Evolutionary conservation across 371 early-diverging fungal species (phyloP).

Genomic region (Saksenaea oblongispora): DNA sequence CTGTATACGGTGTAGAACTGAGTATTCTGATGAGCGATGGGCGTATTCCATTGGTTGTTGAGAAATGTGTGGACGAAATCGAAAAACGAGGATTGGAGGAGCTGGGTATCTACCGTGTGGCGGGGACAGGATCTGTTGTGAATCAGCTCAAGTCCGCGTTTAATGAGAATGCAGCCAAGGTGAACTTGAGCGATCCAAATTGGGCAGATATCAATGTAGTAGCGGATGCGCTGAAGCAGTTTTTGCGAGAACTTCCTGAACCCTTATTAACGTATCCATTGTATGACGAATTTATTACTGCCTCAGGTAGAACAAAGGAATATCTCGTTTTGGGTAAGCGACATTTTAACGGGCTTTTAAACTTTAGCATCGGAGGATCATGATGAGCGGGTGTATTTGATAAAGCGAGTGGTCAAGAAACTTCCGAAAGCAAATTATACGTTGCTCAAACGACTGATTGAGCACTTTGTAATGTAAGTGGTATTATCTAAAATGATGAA

Average conservation of each 20-base stretch:
- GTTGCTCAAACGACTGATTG: slow-evolving; percentile 71
- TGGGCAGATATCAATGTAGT: slow-evolving; percentile 86
- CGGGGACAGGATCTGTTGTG: slow-evolving; percentile 71
- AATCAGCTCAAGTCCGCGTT: slow-evolving; percentile 62
- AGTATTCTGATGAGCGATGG: slow-evolving; percentile 62
- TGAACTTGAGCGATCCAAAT: slow-evolving; percentile 64
- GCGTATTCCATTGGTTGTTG: slow-evolving; percentile 58
- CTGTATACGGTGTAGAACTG: slow-evolving; percentile 69
- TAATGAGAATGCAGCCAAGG: slow-evolving; percentile 55
- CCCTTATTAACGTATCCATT: slow-evolving; percentile 84
- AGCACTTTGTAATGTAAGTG: slow-evolving; percentile 73
- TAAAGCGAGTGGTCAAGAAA: slow-evolving; percentile 72
- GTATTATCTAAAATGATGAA: not conserved
- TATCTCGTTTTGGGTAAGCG: not conserved
- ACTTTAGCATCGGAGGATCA: slow-evolving; percentile 67
- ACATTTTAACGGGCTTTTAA: not conserved
- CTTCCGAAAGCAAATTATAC: slow-evolving; percentile 71
- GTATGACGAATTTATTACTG: slow-evolving; percentile 80
- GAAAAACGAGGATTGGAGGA: slow-evolving; percentile 82
- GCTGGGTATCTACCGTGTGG: slow-evolving; percentile 82
- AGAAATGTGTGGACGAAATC: slow-evolving; percentile 76
- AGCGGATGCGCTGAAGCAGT: slow-evolving; percentile 92
- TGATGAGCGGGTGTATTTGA: slow-evolving; percentile 76
- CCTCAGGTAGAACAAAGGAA: slow-evolving; percentile 61
- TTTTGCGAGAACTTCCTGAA: slow-evolving; percentile 91